phyloP scores from a whole-genome alignment of 2,329 filamentous ascomycete genomes.

The Lachnellula cervina region DNA sequence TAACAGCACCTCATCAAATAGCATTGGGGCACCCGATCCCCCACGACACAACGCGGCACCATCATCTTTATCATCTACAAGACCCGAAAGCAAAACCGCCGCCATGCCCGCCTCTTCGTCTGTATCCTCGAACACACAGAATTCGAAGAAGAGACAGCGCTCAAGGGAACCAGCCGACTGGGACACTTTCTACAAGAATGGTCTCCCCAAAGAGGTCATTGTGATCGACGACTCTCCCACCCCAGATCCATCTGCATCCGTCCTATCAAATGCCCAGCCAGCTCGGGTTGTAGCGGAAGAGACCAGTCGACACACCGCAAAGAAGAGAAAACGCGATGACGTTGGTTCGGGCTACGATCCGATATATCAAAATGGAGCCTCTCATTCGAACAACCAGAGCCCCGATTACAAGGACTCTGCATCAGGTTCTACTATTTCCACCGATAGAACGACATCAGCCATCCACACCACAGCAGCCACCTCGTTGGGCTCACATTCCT shows the following conservation, averaged over 20 bases:
- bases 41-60: constrained; percentile 21
- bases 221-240: constrained; percentile 69
- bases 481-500: constrained; percentile 65
- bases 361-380: constrained; percentile 62
- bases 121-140: constrained; percentile 26
- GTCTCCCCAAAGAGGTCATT: constrained; percentile 78
- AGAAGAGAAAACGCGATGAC: constrained; percentile 57
- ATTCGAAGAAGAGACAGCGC: constrained; percentile 36
- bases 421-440: constrained; percentile 70
- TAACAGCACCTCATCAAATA: constrained; percentile 26
- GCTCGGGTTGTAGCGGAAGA: constrained; percentile 26
- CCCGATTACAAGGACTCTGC: constrained; percentile 63
- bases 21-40: constrained; percentile 21
- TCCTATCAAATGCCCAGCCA: constrained; percentile 36
- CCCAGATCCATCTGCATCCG: constrained; percentile 33
- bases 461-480: constrained; percentile 86
- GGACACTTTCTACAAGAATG: constrained; percentile 77
- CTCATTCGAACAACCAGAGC: constrained; percentile 68
- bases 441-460: constrained; percentile 74
- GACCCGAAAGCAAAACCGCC: constrained; percentile 28
- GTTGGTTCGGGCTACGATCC: constrained; percentile 57
- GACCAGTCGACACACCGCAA: constrained; percentile 62
- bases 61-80: constrained; percentile 11
- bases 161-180: constrained; percentile 56
- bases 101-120: constrained; percentile 33